These are phyloP conservation scores for Cornus suecica DNA, from an alignment of 148 eudicot genomes.

Conservation along the genomic window DNA sequence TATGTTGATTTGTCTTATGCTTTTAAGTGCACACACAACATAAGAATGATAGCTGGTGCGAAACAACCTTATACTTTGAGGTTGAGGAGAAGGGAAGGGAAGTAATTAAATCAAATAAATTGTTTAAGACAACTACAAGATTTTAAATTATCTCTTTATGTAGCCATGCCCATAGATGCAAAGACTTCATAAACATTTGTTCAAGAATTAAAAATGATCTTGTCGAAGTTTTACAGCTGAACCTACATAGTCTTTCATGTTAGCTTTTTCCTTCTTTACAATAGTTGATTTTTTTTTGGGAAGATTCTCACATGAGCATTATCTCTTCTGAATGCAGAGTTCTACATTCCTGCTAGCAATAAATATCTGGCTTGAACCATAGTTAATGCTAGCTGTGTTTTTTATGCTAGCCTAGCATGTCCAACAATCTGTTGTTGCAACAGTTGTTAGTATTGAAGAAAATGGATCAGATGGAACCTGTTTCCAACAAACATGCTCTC, in stretches of 20 bases:
- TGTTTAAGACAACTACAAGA: too few relatives aligned
- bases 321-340: neutral
- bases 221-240: neutral
- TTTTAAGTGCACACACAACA: too few relatives aligned
- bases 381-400: neutral
- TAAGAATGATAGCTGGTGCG: too few relatives aligned
- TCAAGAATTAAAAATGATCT: too few relatives aligned
- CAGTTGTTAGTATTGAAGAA: conserved; percentile 35
- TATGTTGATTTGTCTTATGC: too few relatives aligned
- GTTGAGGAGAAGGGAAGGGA: too few relatives aligned
- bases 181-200: too few relatives aligned
- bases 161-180: too few relatives aligned
- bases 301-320: neutral
- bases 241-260: neutral
- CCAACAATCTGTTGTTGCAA: conserved; percentile 44
- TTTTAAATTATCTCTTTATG: too few relatives aligned
- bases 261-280: neutral
- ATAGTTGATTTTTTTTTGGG: neutral
- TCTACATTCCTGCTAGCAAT: neutral
- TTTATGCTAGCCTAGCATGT: conserved; percentile 30
- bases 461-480: conserved; percentile 38
- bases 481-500: conserved; percentile 32
- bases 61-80: too few relatives aligned
- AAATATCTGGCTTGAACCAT: neutral
- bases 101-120: too few relatives aligned